Evolutionary conservation across 2,329 filamentous ascomycete genomes (phyloP), one percentile per base, ranked within the genome.

Genomic region (Fusarium metavorans): DNA sequence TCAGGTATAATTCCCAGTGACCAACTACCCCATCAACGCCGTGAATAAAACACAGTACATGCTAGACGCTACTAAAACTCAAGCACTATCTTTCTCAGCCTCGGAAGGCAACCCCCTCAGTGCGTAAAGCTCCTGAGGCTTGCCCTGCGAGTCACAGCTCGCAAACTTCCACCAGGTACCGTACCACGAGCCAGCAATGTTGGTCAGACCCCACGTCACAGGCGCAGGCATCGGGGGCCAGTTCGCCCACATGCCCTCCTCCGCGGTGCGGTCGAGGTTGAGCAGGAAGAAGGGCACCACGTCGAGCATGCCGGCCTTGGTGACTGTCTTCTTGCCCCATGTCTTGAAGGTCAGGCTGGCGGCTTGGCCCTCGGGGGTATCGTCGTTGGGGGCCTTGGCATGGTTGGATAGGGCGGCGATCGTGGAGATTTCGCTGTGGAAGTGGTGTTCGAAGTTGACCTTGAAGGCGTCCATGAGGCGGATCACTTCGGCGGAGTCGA

Each of bases 221-320:
- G 88, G 87, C 6, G 84, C 85, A 1, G 91, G 90, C 84, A 92
- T 92, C 0, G 91, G 90, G 52, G 91, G 91, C 90, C 91, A 93
- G 75, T 87, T 86, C 14, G 84, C 85, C 90, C 91, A 92, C 77
- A 86, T 79, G 27, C 89, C 90, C 7, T 87, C 87, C 81, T 93
- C 91, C 16, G 83, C 85, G 4, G 87, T 90, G 48, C 84, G 81
- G 79, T 93, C 91, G 25, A 92, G 81, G 77, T 92, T 92, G 73
- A 92, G 80, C 66, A 92, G 78, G 83, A 92, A 92, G 76, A 93
- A 92, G 2, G 90, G 90, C 18, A 92, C 87, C 0, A 90, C 90
- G 68, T 92, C 90, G 20, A 86, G 83, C 41, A 87, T 84, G 32
- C 89, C 89, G 0, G 89, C 89, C 82, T 91, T 91, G 57, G 85